Percentiles rank a stretch among this genome's conserved stretches.
phyloP scores from a whole-genome alignment of 192 early-diverging fungal species.

The Cladochytrium replicatum region DNA sequence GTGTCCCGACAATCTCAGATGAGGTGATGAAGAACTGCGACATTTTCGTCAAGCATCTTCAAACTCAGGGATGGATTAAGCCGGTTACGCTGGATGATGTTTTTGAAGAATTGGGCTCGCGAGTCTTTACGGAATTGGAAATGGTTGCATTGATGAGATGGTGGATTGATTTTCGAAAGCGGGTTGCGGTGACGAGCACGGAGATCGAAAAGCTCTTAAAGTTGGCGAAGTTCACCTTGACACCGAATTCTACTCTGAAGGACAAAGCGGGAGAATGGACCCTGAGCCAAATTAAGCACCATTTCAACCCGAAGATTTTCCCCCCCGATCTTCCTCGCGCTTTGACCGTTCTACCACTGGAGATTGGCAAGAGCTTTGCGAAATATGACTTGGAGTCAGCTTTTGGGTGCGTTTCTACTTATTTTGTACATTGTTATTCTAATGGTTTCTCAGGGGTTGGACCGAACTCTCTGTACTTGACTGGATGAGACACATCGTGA shows the following conservation, averaged over 20 bases:
- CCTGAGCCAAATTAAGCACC: slow-evolving; percentile 44
- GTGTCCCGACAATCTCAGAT: slow-evolving; percentile 47
- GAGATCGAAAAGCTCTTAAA: slow-evolving; percentile 33
- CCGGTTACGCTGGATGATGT: slow-evolving; percentile 54
- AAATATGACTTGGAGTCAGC: slow-evolving; percentile 42
- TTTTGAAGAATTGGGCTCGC: slow-evolving; percentile 46
- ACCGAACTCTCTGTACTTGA: slow-evolving; percentile 48
- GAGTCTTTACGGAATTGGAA: slow-evolving; percentile 46
- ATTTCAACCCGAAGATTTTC: slow-evolving; percentile 56
- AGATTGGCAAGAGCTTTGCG: slow-evolving; percentile 53
- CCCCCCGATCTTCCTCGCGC: slow-evolving; percentile 55
- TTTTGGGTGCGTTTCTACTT: slow-evolving; percentile 27
- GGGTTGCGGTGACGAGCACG: slow-evolving; percentile 18
- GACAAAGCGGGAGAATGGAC: slow-evolving; percentile 16
- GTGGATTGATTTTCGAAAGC: slow-evolving; percentile 51
- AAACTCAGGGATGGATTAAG: slow-evolving; percentile 31
- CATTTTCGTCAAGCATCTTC: slow-evolving; percentile 44
- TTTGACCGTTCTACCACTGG: slow-evolving; percentile 45
- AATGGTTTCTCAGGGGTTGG: slow-evolving; percentile 9
- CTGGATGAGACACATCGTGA: slow-evolving; percentile 51
- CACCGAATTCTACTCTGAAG: too few species aligned
- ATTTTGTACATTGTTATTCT: slow-evolving; percentile 2
- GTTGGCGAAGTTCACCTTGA: too few species aligned
- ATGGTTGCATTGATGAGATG: slow-evolving; percentile 61
- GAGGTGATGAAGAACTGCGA: slow-evolving; percentile 40